Evolutionary conservation across 73 alveolate genomes (phyloP).

Genomic region (Tetrahymena malaccensis): DNA sequence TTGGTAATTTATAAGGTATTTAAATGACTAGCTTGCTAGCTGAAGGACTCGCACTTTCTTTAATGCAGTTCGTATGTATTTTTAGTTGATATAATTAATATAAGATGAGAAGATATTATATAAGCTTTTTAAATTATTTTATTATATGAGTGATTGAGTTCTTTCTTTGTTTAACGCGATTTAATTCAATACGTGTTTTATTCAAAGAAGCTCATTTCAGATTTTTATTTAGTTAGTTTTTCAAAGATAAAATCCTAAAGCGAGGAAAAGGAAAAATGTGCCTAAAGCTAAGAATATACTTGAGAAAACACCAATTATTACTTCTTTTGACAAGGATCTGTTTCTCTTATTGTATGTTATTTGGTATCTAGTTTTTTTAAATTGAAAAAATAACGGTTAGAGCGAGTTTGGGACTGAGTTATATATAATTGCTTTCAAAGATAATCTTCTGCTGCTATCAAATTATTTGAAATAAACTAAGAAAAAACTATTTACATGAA

Average conservation of each 20-base stretch:
- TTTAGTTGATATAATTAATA: background rate
- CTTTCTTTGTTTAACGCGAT: background rate
- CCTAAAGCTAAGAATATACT: constrained; percentile 35
- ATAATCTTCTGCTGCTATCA: background rate
- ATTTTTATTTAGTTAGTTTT: background rate
- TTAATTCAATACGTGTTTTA: background rate
- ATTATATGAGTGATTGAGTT: background rate
- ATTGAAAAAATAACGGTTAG: background rate
- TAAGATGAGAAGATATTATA: background rate
- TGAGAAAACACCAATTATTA: constrained; percentile 27
- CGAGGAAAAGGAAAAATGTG: constrained; percentile 26
- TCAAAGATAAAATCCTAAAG: constrained; percentile 43
- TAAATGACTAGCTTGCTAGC: background rate
- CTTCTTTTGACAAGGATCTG: constrained; percentile 36
- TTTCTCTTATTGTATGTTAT: constrained; percentile 12
- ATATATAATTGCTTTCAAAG: background rate
- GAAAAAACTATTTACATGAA: constrained; percentile 5
- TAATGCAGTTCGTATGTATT: background rate
- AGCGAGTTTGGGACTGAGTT: background rate
- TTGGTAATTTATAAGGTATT: background rate
- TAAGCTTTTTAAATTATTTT: background rate
- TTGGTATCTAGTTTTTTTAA: constrained; percentile 5
- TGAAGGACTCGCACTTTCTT: background rate
- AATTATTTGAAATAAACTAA: background rate
- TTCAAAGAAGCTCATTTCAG: background rate